Evolutionary conservation across 2,329 filamentous ascomycete genomes (phyloP).

Genomic region (Pezicula carpinea): DNA sequence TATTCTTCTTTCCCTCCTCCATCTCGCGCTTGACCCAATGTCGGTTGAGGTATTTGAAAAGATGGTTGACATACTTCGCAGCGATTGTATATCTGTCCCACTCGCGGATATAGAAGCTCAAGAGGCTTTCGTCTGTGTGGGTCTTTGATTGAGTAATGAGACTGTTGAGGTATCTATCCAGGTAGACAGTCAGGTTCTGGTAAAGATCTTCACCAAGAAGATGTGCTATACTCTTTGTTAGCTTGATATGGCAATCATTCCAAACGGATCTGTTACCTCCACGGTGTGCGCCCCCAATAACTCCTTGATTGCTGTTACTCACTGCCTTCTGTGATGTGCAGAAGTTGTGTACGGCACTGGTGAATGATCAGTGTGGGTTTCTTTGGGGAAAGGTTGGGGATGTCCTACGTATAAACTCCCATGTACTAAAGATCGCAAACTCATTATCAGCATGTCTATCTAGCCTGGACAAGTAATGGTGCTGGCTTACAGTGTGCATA

Average conservation of each 20-base stretch:
- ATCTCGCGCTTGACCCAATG: constrained; percentile 99
- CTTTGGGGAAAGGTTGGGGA: constrained; percentile 5
- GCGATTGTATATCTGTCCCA: constrained; percentile 95
- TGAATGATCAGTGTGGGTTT: constrained; percentile 31
- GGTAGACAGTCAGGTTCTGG: constrained; percentile 81
- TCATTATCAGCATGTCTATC: constrained; percentile 4
- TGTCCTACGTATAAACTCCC: constrained; percentile 81
- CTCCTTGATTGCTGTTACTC: constrained; percentile 42
- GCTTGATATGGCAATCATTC: constrained; percentile 6
- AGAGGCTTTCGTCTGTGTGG: constrained; percentile 84
- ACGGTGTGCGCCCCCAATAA: constrained; percentile 54
- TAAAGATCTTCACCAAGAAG: constrained; percentile 95
- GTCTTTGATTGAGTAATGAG: constrained; percentile 69
- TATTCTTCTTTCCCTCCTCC: constrained; percentile 96
- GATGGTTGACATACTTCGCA: constrained; percentile 94
- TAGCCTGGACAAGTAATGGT: constrained; percentile 9
- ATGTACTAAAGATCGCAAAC: constrained; percentile 62
- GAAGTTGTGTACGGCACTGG: constrained; percentile 92
- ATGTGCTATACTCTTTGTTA: constrained; percentile 58
- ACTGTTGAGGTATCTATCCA: constrained; percentile 67
- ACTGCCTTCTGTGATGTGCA: constrained; percentile 96
- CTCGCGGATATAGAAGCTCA: constrained; percentile 92
- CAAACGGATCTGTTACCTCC: constrained; percentile 52
- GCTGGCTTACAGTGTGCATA: constrained; percentile 68
- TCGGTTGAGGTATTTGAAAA: constrained; percentile 93